Evolutionary conservation across 2,329 filamentous ascomycete genomes (phyloP), one percentile per base, ranked within the genome.

Genomic region (Hypoxylon sp.): DNA sequence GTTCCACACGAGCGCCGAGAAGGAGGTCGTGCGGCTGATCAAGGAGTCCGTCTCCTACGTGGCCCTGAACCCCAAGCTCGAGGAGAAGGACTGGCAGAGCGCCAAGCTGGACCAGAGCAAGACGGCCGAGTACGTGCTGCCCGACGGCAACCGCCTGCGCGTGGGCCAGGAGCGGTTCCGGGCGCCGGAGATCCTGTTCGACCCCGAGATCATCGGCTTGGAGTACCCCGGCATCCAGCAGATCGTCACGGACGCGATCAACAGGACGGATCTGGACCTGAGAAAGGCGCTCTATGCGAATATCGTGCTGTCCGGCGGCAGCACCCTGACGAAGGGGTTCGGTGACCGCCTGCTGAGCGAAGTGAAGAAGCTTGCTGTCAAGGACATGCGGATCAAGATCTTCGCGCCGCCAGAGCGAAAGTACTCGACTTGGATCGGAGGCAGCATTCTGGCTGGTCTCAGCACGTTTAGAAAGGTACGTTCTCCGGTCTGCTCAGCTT

Each of bases 381-480:
- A 97, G 84, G 96, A 99, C 78, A 99, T 97, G 95, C 89, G 94
- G 75, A 98, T 99, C 83, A 97, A 97, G 85, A 99, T 99, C 77
- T 97, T 97, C 82, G 96, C 96, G 56, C 96, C 96, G 58, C 95
- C 96, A 4, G 96, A 99, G 84, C 87, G 96, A 71, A 97, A 98
- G 81, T 99, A 98, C 83, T 97, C 93, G 67, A 99, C 96, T 30
- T 99, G 96, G 96, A 98, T 98, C 72, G 96, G 96, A 69, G 96
- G 96, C 59, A 97, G 96, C 79, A 99, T 99, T 80, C 83, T 99
- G 71, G 96, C 96, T 32, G 95, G 96, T 5, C 81, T 99, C 79
- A 98, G 95, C 83, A 99, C 96, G 57, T 99, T 99, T 82, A 91
- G 95, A 84, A 99, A 98, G 91, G 93, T 96, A 80, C 78, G 85